Evolutionary conservation across 257 asterid species (phyloP), one percentile per base, ranked within the genome.

Genomic region (Rauvolfia tetraphylla): DNA sequence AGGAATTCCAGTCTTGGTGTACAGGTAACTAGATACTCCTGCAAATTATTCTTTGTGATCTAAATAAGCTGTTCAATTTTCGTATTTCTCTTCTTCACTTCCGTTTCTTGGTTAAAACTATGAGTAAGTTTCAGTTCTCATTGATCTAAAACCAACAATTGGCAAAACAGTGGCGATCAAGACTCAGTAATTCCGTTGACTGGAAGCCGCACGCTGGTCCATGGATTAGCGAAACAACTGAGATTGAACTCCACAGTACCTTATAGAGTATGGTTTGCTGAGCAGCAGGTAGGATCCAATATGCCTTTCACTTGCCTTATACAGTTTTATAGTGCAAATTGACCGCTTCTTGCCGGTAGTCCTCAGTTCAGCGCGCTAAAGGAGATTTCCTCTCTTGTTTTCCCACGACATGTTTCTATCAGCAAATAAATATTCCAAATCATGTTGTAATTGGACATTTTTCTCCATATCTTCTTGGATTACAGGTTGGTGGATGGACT

Each of bases 401-500:
- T 56, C 12, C 38, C 48, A 36, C 23, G 39, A 49, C 3, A 18
- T 12, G 18, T 34, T 23, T 61, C 2, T 25, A 6, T 41, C 15
- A 31, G 1, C 41, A 14, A 71, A 22, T 10, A 53, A 38, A 1
- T 36, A 14, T 3, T 8, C 1, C 33, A 25, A 15, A 4, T 2
- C 23, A 33, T 31, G 31, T 44, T 51, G 8, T 27, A 10, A 31
- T 8, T 17, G 49, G 48, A 25, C 61, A 53, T 44, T 44, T 12
- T 39, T 15, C 20, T 57, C 13, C 59, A n/a, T 0, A 2, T 20
- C 58, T 74, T 29, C 23, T 75, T 5, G 51, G 1, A 39, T 33
- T 75, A 58, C 74, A 90, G 96, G 96, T 90, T 79, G 96, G 90
- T 72, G 93, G 93, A 76, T 88, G 96, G 96, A 90, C 91, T 68